Base-by-base conservation (phyloP, 2,329 filamentous ascomycete species). In the Emericellopsis atlantica region DNA sequence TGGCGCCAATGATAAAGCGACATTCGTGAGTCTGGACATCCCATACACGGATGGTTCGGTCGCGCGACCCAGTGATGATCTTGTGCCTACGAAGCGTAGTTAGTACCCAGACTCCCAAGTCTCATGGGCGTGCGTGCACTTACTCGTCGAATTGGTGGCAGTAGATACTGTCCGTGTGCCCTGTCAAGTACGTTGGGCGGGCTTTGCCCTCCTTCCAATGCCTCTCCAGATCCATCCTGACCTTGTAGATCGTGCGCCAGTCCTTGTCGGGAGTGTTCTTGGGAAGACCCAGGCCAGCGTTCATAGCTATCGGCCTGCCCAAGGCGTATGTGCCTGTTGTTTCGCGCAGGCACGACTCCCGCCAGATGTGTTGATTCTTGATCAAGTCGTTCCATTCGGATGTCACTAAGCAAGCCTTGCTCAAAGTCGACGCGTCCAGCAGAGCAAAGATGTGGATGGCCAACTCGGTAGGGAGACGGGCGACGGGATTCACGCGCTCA, bases 91-190 rank as follows among this genome's bases (percentile, higher is more conserved):
- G 26, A 6, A 9, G 40, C 16, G n/a, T 12, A 15, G 51, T 70
- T 57, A 71, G 63, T 46, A 40, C 39, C 21, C 33, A 5, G 32
- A 21, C 31, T 22, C n/a, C 2, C 9, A 15, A 6, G 6, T 32
- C 36, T 37, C n/a, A 21, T 9, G 15, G 38, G 14, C 32, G 6
- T n/a, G 11, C 21, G 15, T 23, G 24, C 18, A 67, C 81, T 51
- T 73, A 88, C 81, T 96, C 90, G 58, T 98, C 92, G 57, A 96
- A 98, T 56, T 98, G 92, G 43, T 94, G 76, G 60, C 92, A 98
- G 64, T 98, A 98, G 43, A 98, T 93, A 49, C 88, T 95, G 59
- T 98, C 92, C 22, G 81, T 80, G 58, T 98, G 92, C 2, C 92
- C 92, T 52, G 92, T 87, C 18, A 98, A 72, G 59, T 95, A 96